These are phyloP conservation scores for Aureobasidium sp. DNA, from an alignment of 2,329 filamentous ascomycete species.

Conservation along the genomic window DNA sequence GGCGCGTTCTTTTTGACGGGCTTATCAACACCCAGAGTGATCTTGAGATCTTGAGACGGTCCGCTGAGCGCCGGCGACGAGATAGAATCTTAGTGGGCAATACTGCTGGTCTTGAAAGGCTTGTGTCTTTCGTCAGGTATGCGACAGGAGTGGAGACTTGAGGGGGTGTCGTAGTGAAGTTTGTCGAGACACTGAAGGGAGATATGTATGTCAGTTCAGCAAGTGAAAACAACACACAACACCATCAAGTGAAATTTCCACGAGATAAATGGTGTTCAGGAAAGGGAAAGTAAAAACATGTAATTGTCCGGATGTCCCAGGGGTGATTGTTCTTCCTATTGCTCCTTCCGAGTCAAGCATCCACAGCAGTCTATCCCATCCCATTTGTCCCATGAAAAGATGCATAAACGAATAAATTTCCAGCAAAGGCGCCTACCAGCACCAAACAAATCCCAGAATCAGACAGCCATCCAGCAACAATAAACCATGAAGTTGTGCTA, in stretches of 20 bases:
- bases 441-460: conserved; percentile 5
- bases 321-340: conserved; percentile 7
- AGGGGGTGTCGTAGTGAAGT: too few relatives aligned
- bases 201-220: neutral
- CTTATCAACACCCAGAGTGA: too few relatives aligned
- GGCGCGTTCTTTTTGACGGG: too few relatives aligned
- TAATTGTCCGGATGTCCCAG: neutral
- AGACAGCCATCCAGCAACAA: neutral
- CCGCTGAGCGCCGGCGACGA: too few relatives aligned
- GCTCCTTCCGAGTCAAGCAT: neutral
- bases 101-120: too few relatives aligned
- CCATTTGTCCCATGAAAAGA: conserved; percentile 3
- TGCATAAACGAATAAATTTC: neutral
- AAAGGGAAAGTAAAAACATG: neutral
- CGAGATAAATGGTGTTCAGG: too few relatives aligned
- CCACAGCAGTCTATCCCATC: conserved; percentile 15
- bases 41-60: too few relatives aligned
- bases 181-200: too few relatives aligned
- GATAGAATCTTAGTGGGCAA: too few relatives aligned
- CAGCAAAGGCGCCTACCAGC: conserved; percentile 12
- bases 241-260: too few relatives aligned
- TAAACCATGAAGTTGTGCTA: conserved; percentile 5
- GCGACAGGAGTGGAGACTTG: too few relatives aligned
- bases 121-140: too few relatives aligned
- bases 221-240: neutral